phyloP scores from a whole-genome alignment of 257 asterid genomes.

The Solanum rostratum region DNA sequence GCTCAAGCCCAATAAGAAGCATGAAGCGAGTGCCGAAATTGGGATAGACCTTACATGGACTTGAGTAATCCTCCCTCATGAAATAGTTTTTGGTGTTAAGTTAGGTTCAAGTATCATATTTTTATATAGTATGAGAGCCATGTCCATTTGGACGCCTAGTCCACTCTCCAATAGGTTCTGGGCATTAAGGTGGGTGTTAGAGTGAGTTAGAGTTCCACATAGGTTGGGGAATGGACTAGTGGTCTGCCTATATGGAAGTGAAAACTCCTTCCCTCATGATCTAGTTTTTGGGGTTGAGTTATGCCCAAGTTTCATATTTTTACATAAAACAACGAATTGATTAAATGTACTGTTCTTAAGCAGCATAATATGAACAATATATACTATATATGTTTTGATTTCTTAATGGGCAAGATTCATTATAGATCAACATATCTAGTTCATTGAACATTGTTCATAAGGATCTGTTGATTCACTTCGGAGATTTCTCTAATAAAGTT shows the following conservation, averaged over 20 bases:
- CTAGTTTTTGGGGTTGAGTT: too few relatives aligned
- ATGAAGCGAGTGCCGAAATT: background rate
- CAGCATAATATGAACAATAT: background rate
- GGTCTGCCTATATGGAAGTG: too few relatives aligned
- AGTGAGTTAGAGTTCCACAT: background rate
- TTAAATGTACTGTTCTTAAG: background rate
- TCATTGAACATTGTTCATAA: background rate
- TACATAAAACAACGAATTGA: background rate
- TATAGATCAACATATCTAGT: background rate
- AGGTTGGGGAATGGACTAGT: background rate
- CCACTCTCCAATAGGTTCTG: background rate
- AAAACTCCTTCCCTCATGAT: background rate
- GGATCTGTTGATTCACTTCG: background rate
- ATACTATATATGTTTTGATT: background rate
- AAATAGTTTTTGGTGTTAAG: too few relatives aligned
- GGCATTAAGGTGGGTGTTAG: background rate
- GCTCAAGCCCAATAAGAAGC: too few relatives aligned
- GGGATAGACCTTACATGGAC: background rate
- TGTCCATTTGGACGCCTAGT: background rate
- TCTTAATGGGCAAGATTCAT: too few relatives aligned
- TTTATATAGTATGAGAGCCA: background rate
- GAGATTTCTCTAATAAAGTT: background rate
- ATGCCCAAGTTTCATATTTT: too few relatives aligned
- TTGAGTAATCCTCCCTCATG: background rate
- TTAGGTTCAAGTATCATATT: background rate